phyloP scores from a whole-genome alignment of 768 basidiomycete species.

The Asterophora lycoperdoides region DNA sequence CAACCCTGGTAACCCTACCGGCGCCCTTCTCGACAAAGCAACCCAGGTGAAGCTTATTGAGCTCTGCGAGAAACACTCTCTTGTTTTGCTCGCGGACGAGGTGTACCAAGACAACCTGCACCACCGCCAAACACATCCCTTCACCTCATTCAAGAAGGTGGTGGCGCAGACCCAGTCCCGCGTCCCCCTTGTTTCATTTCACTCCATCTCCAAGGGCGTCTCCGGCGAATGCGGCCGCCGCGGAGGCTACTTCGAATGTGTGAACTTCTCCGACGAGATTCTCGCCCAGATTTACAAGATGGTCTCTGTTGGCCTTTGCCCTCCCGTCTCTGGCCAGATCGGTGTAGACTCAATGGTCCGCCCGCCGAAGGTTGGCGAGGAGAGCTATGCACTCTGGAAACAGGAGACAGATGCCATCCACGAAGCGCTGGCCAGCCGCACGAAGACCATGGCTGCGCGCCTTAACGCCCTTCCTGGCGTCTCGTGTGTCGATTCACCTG shows the following conservation, averaged over 20 bases:
- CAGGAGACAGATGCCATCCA: conserved; percentile 82
- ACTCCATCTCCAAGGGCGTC: conserved; percentile 96
- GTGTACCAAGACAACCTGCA: conserved; percentile 98
- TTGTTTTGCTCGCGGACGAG: conserved; percentile 94
- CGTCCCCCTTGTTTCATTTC: conserved; percentile 89
- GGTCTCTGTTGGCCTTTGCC: conserved; percentile 86
- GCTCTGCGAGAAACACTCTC: conserved; percentile 77
- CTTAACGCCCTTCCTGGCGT: conserved; percentile 85
- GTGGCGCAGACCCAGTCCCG: conserved; percentile 63
- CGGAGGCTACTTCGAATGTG: conserved; percentile 93
- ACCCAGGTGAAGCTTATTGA: conserved; percentile 77
- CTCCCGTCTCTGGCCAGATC: conserved; percentile 87
- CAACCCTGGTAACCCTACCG: conserved; percentile 98
- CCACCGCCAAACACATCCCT: conserved; percentile 58
- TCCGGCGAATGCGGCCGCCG: conserved; percentile 95
- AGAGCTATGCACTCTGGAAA: conserved; percentile 77
- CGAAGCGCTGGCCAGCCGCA: conserved; percentile 65
- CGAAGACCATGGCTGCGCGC: conserved; percentile 66
- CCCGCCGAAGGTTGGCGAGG: conserved; percentile 73
- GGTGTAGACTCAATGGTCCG: conserved; percentile 94
- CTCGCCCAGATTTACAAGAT: conserved; percentile 94
- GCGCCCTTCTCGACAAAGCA: conserved; percentile 66
- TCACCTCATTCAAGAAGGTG: conserved; percentile 92
- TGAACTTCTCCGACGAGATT: conserved; percentile 74
- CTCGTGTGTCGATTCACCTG: conserved; percentile 84